Conservation (phyloP, 1,284 basidiomycete genomes). For the Retiboletus flavoniger region DNA sequence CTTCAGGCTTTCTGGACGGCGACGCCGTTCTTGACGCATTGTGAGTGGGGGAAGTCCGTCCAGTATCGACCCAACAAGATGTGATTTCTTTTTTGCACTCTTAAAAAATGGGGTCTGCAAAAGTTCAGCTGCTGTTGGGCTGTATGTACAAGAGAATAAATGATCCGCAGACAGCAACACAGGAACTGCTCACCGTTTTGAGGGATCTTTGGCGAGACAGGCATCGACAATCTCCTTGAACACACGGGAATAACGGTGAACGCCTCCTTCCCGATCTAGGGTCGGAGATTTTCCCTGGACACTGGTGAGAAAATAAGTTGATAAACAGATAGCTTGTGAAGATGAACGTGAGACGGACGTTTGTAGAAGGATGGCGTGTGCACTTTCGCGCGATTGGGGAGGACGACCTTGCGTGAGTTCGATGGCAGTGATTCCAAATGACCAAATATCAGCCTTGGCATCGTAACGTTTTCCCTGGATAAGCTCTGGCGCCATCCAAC, state of each 20-base stretch:
- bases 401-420: constrained; percentile 83
- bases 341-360: constrained; percentile 46
- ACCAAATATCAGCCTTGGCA: constrained; percentile 87
- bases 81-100: constrained; percentile 69
- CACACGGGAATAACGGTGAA: constrained; percentile 75
- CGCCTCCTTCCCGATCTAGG: constrained; percentile 68
- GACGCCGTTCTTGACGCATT: constrained; percentile 59
- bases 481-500: constrained; percentile 94
- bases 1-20: constrained; percentile 15
- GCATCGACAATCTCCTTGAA: constrained; percentile 80
- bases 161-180: neutral
- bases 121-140: constrained; percentile 77
- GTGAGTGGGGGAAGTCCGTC: constrained; percentile 66
- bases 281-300: constrained; percentile 73
- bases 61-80: constrained; percentile 75
- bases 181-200: constrained; percentile 48
- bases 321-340: constrained; percentile 4
- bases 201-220: constrained; percentile 83
- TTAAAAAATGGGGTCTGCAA: constrained; percentile 80
- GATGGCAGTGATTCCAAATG: constrained; percentile 86
- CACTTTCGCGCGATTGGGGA: constrained; percentile 73
- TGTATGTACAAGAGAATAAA: constrained; percentile 26
- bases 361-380: constrained; percentile 73
- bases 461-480: constrained; percentile 84
- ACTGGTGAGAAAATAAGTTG: constrained; percentile 37